Evolutionary conservation across 352 stramenopile species (phyloP), one percentile per base, ranked within the genome.

Genomic region (Peronospora tabacina): DNA sequence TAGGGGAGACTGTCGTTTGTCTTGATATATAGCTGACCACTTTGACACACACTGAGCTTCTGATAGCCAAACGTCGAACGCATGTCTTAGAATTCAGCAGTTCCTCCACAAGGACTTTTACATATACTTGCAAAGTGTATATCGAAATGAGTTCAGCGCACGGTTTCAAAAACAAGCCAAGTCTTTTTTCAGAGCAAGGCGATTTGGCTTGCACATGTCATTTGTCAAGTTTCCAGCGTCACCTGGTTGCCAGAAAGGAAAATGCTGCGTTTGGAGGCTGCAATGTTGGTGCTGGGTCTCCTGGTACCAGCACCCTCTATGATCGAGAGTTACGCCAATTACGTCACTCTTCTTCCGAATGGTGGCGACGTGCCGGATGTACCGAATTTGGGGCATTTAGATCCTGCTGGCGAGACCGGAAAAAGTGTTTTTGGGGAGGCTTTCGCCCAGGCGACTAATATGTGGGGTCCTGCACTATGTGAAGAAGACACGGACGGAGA

Each of bases 401-500:
- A 74, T 39, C 32, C 62, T 2, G 61, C 63, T 0, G 74, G 66
- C 41, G 55, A 66, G 11, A 73, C 68, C 10, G 70, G 67, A 7
- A 20, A 73, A n/a, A 90, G 82, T 46, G 51, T 44, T 29, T 92
- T 94, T 36, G 83, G 83, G 19, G 45, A 68, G 12, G 80, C 77
- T 2, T 91, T 90, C 50, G 63, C 50, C 2, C 63, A 49, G 7
- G 70, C 68, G 0, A 70, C 68, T 9, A 55, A 72, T 47, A 39
- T 50, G 2, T 90, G 82, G 82, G 76, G 49, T 12, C 32, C 41
- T 4, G 32, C 50, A 16, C 52, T 94, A 19, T 94, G 83, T 43
- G 32, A 77, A 36, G 55, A 64, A 26, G 84, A 94, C 55, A 68
- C 75, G 22, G 84, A 94, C 49, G 74, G 72, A 47, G 84, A 94